Evolutionary conservation across 1,284 basidiomycete genomes (phyloP), one percentile per base, ranked within the genome.

Genomic region (Sporisorium reilianum): DNA sequence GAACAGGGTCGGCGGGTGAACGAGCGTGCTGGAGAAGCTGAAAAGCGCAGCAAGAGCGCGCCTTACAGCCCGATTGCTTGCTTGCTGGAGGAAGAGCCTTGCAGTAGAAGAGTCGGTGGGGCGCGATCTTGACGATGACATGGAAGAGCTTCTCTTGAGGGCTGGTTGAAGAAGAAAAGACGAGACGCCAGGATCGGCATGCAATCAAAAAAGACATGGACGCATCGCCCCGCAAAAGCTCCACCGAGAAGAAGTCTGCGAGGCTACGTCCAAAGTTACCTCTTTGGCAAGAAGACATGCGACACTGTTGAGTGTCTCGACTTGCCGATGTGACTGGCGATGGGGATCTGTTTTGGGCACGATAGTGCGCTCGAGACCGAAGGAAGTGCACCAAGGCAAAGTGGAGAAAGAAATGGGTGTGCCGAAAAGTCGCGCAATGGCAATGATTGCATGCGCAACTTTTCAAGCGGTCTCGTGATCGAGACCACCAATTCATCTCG

Each of bases 271-370:
- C 60, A 44, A 26, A 34, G 9, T 70, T 64, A 70, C 67, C 67
- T 70, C 54, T 70, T 64, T 64, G 67, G 61, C 67, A 64, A 57
- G 52, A 60, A 57, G 45, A 70, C 56, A 53, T 70, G 61, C 61
- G 32, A 57, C 67, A 64, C 67, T 64, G 30, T 70, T 61, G 67
- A 70, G 61, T 64, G 67, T 59, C 49, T 60, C 25, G 45, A 46
- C 67, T 64, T 55, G 67, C 67, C 61, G 67, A 70, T 64, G 30
- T 36, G 16, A 25, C 40, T 41, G 38, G 30, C 49, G 53, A 38
- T 46, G 36, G 16, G 36, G 16, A 22, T 52, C 60, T 60, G 60
- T 60, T 52, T 20, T 22, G 48, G 26, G 38, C 30, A 32, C 14
- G 26, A 38, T 22, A 18, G 23, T 30, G 32, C 34, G 25, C 18